A percentile compares a stretch with the other conserved stretches of the same genome.
Conservation (phyloP, 768 basidiomycete genomes). For the Podaxis pistillaris region DNA sequence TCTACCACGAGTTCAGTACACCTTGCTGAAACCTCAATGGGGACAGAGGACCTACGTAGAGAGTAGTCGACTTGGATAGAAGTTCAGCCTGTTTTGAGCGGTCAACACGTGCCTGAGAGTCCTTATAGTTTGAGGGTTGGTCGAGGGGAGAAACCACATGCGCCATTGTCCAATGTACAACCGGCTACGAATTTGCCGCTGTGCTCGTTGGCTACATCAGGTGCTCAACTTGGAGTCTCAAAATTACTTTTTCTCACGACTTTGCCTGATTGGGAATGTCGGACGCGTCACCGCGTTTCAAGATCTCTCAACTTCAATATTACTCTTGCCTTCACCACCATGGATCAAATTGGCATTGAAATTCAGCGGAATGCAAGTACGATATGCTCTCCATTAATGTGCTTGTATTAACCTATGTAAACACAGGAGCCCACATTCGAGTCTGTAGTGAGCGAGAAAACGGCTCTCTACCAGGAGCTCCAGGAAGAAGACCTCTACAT, state of each 20-base stretch:
- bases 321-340: conserved; percentile 33
- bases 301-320: conserved; percentile 20
- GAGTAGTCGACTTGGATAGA: conserved; percentile 81
- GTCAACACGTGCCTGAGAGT: conserved; percentile 84
- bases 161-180: conserved; percentile 52
- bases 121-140: conserved; percentile 96
- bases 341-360: conserved; percentile 91
- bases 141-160: conserved; percentile 84
- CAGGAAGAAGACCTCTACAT: conserved; percentile 94
- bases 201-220: not conserved
- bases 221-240: not conserved
- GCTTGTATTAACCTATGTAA: not conserved
- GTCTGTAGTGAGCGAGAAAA: conserved; percentile 85
- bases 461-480: conserved; percentile 80
- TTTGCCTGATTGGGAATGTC: conserved; percentile 32
- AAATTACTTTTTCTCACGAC: conserved; percentile 12
- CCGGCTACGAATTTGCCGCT: conserved; percentile 8
- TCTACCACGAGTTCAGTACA: conserved; percentile 38
- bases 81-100: conserved; percentile 75
- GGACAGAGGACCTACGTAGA: conserved; percentile 68
- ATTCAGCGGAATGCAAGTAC: conserved; percentile 70
- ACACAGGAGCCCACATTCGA: conserved; percentile 89
- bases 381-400: not conserved
- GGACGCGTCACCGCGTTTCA: conserved; percentile 47
- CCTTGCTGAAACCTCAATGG: conserved; percentile 16